Percentiles rank a stretch among this genome's conserved stretches.
Evolutionary conservation across 225 moss, liverwort and hornwort species (phyloP).

Genomic region (Takakia lepidozioides): DNA sequence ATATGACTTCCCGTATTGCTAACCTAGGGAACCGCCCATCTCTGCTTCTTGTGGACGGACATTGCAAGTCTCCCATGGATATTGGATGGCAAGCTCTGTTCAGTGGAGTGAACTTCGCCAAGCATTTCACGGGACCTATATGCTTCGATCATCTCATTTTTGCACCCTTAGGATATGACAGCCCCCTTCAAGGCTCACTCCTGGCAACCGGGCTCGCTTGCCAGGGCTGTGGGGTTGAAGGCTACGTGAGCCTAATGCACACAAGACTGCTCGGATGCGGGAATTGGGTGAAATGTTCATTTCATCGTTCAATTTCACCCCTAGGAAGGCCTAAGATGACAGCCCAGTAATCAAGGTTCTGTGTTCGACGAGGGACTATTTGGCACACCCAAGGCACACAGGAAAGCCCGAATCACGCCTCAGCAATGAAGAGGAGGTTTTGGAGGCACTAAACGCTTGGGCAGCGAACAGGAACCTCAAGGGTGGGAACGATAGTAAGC

Average conservation of each 20-base stretch:
- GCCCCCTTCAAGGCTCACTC: constrained; percentile 53
- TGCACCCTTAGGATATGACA: constrained; percentile 87
- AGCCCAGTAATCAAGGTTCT: constrained; percentile 42
- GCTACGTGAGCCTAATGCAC: no score
- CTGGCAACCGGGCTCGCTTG: constrained; percentile 19
- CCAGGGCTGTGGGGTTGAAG: constrained; percentile 21
- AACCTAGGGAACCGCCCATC: constrained; percentile 60
- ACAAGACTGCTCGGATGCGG: constrained; percentile 57
- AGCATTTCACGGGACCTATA: constrained; percentile 65
- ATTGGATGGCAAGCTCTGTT: constrained; percentile 95
- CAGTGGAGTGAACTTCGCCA: constrained; percentile 65
- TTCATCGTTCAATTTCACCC: constrained; percentile 35
- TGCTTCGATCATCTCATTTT: constrained; percentile 96
- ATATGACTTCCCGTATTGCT: constrained; percentile 73
- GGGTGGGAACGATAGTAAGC: constrained; percentile 28
- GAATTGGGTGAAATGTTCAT: constrained; percentile 88
- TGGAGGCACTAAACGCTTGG: constrained; percentile 51
- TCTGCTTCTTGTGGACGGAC: constrained; percentile 79
- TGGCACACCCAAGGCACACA: constrained; percentile 90
- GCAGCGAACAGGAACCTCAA: constrained; percentile 41
- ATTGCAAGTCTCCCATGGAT: constrained; percentile 95
- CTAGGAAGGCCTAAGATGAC: neutral
- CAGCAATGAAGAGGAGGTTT: constrained; percentile 69
- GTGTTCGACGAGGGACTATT: constrained; percentile 72
- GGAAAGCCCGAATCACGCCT: constrained; percentile 85